These are phyloP conservation scores for Trypethelium eluteriae DNA, from an alignment of 495 filamentous ascomycete genomes.

Conservation along the genomic window DNA sequence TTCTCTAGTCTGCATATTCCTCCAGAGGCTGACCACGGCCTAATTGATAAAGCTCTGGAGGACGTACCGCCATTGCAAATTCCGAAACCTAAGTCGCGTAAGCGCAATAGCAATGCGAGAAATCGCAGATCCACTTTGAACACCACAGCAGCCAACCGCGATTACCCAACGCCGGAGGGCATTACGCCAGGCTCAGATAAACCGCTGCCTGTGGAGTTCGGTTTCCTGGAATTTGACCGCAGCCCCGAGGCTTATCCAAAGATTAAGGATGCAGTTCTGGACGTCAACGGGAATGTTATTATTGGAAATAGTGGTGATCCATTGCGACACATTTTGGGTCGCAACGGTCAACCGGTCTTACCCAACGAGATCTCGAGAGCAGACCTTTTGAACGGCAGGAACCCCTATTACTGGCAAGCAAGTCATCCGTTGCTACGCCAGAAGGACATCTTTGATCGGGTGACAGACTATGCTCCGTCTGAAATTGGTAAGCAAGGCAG, in stretches of 20 bases:
- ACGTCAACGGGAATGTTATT: background rate
- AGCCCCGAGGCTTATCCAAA: background rate
- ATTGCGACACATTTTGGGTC: background rate
- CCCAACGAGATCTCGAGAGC: background rate
- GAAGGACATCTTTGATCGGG: background rate
- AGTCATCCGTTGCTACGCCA: slow-evolving; percentile 3
- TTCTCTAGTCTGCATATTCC: no score
- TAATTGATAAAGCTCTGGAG: no score
- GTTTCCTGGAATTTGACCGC: slow-evolving; percentile 2
- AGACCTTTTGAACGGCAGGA: slow-evolving; percentile 3
- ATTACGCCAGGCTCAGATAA: background rate
- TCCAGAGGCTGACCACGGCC: no score
- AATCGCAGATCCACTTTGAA: no score
- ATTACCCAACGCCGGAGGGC: background rate
- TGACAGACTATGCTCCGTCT: background rate
- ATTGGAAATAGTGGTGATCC: background rate
- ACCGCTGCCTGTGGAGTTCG: background rate
- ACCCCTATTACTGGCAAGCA: background rate
- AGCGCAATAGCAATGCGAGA: background rate
- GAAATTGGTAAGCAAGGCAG: background rate
- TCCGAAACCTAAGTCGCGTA: background rate
- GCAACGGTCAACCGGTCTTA: background rate
- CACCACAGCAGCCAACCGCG: background rate
- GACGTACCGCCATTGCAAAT: no score
- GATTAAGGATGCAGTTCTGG: background rate